A percentile compares a stretch with the other conserved stretches of the same genome.
Conservation (phyloP, 257 asterid species). For the Solanum ossicruentum region DNA sequence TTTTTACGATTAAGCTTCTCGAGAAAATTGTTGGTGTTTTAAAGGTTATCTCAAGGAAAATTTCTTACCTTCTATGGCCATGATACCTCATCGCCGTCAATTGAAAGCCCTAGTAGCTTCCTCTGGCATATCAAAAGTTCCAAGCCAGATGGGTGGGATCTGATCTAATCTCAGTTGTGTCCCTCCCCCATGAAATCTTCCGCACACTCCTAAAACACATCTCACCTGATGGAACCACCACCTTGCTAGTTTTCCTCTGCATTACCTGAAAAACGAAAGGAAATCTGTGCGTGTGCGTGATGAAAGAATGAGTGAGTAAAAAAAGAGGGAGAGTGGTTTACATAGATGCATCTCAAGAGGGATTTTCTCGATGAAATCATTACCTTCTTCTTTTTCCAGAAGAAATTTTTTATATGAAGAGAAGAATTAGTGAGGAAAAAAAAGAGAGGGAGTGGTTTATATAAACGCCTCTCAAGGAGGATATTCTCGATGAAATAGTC, state of each 20-base stretch:
- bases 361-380: neutral
- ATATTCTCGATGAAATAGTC: no score
- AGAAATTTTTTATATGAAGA: neutral
- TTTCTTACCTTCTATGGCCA: neutral
- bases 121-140: neutral
- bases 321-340: neutral
- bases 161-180: neutral
- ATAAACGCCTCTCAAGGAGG: neutral
- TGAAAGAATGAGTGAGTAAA: neutral
- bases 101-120: conserved; percentile 1
- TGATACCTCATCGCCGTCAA: neutral
- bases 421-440: neutral
- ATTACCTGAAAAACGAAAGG: no score
- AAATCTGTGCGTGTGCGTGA: neutral
- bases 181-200: no score
- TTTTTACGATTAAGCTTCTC: no score
- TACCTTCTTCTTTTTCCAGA: neutral
- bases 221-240: neutral
- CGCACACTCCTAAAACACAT: neutral
- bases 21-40: neutral
- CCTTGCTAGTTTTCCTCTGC: neutral
- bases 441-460: neutral
- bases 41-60: neutral
- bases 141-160: neutral
- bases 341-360: neutral